Conservation (phyloP, 2,329 filamentous ascomycete species). For the Colletotrichum brevisporum region DNA sequence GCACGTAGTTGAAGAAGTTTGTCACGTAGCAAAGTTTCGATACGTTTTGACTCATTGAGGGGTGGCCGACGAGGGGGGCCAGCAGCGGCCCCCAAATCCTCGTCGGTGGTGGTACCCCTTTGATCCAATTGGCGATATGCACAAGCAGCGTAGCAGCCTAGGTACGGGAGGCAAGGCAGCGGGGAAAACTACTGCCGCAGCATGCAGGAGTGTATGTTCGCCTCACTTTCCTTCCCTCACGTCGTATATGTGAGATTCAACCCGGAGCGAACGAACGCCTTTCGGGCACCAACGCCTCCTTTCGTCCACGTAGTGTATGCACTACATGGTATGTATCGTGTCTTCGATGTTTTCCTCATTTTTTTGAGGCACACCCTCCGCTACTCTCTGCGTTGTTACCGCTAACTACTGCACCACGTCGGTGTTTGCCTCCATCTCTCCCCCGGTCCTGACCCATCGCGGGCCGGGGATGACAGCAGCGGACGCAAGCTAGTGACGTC, state of each 20-base stretch:
- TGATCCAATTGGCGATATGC: too few species aligned
- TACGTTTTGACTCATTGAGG: conserved; percentile 8
- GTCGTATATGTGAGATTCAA: not conserved
- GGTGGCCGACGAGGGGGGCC: too few species aligned
- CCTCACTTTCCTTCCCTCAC: not conserved
- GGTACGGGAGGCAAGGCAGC: too few species aligned
- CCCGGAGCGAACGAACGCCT: too few species aligned
- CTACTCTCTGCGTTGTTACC: not conserved
- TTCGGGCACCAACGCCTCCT: too few species aligned
- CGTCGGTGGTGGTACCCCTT: too few species aligned
- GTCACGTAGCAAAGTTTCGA: not conserved
- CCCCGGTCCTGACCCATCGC: not conserved
- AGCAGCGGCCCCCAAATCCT: too few species aligned
- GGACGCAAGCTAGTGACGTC: conserved; percentile 36
- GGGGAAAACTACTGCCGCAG: too few species aligned
- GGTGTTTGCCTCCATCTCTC: not conserved
- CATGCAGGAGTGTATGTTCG: not conserved
- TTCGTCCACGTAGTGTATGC: not conserved
- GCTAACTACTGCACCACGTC: not conserved
- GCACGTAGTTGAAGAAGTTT: not conserved
- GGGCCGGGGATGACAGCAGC: not conserved
- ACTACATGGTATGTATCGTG: too few species aligned
- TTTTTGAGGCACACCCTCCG: not conserved
- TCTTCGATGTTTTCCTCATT: too few species aligned
- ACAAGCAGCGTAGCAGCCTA: too few species aligned